These are phyloP conservation scores for Colletotrichum incanum DNA, from an alignment of 2,329 filamentous ascomycete genomes.

Conservation along the genomic window DNA sequence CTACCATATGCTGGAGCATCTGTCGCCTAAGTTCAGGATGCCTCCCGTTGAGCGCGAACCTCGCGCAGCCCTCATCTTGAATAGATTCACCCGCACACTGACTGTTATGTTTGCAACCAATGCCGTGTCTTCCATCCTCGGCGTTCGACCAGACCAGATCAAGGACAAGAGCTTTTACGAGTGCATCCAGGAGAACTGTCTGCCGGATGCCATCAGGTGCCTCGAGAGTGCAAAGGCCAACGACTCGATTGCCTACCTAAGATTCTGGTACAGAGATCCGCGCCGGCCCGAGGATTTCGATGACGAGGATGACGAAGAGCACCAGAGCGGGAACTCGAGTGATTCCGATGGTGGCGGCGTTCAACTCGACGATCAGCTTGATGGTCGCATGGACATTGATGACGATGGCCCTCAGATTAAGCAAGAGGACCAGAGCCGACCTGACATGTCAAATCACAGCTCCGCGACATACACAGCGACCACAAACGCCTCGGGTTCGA, in stretches of 20 bases:
- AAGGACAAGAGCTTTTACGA: slow-evolving; percentile 88
- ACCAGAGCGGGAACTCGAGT: slow-evolving; percentile 52
- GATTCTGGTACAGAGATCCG: slow-evolving; percentile 88
- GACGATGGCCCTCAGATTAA: slow-evolving; percentile 54
- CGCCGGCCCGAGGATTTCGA: slow-evolving; percentile 69
- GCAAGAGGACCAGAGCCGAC: slow-evolving; percentile 50
- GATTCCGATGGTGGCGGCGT: slow-evolving; percentile 64
- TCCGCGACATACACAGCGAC: slow-evolving; percentile 45
- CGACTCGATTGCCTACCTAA: slow-evolving; percentile 90
- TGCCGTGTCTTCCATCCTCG: slow-evolving; percentile 82
- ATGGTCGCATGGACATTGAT: slow-evolving; percentile 60
- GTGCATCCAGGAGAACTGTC: slow-evolving; percentile 84
- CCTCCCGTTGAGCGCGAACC: slow-evolving; percentile 80
- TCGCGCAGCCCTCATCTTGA: slow-evolving; percentile 86
- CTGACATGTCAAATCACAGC: slow-evolving; percentile 35
- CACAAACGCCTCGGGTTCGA: slow-evolving; percentile 30
- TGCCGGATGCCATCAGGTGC: slow-evolving; percentile 83
- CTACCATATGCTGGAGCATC: slow-evolving; percentile 90
- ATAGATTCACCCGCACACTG: slow-evolving; percentile 86
- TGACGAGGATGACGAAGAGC: slow-evolving; percentile 60
- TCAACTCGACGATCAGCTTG: slow-evolving; percentile 58
- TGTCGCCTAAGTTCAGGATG: slow-evolving; percentile 84
- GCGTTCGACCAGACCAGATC: slow-evolving; percentile 78
- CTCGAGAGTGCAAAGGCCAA: slow-evolving; percentile 91
- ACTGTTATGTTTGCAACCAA: slow-evolving; percentile 91